phyloP scores from a whole-genome alignment of 2,329 filamentous ascomycete species.

The Blumeriella jaapii region DNA sequence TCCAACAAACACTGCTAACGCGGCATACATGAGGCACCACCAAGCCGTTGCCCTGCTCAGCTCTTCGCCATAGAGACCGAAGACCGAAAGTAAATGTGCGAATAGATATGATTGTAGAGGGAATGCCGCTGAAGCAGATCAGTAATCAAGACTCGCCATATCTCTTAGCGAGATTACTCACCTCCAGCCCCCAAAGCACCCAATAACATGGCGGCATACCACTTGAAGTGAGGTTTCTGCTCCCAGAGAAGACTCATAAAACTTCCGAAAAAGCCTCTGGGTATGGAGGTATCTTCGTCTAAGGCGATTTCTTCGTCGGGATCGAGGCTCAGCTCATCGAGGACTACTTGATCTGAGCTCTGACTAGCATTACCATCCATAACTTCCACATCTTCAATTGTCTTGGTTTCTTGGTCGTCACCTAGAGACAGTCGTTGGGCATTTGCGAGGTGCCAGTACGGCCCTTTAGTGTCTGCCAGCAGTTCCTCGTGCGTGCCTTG shows the following conservation, averaged over 20 bases:
- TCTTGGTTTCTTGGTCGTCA: slow-evolving; percentile 17
- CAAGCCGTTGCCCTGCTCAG: slow-evolving; percentile 29
- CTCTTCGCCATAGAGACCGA: slow-evolving; percentile 13
- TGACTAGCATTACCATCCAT: slow-evolving; percentile 14
- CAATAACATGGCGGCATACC: slow-evolving; percentile 34
- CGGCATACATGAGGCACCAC: slow-evolving; percentile 39
- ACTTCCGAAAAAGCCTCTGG: slow-evolving; percentile 33
- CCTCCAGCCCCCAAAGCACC: slow-evolving; percentile 29
- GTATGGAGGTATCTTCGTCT: slow-evolving; percentile 25
- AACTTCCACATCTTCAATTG: slow-evolving; percentile 14
- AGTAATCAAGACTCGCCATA: slow-evolving; percentile 27
- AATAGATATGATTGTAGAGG: slow-evolving; percentile 29
- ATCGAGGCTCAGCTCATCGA: slow-evolving; percentile 9
- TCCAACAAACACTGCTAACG: slow-evolving; percentile 32
- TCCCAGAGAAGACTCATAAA: slow-evolving; percentile 40
- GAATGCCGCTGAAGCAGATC: slow-evolving; percentile 23
- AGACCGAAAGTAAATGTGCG: slow-evolving; percentile 25
- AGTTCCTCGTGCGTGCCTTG: slow-evolving; percentile 66
- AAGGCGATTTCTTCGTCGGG: slow-evolving; percentile 5
- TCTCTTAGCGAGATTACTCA: slow-evolving; percentile 28
- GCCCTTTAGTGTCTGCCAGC: slow-evolving; percentile 42
- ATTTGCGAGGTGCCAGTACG: slow-evolving; percentile 54
- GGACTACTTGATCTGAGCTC: neutral
- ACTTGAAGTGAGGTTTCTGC: slow-evolving; percentile 34
- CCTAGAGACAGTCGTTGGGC: slow-evolving; percentile 36